Base-by-base conservation (phyloP, 495 filamentous ascomycete genomes). In the Lophiostoma macrostomum region DNA sequence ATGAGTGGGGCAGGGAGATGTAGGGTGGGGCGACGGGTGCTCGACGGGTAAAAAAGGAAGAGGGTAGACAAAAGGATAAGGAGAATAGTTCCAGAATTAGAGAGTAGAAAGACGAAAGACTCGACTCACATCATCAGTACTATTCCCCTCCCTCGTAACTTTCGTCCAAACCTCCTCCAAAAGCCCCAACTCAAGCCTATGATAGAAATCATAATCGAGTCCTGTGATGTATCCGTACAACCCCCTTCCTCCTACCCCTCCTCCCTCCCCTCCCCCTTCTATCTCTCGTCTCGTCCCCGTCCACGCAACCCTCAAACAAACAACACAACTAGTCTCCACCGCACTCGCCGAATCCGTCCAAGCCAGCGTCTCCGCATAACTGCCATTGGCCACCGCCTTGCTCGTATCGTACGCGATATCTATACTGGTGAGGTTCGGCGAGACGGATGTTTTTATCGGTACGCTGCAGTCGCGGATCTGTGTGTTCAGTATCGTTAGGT, bases 341-440 rank as follows among this genome's bases (percentile, higher is more conserved):
- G 42, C 42, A 19, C 18, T 25, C 27, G 14, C 27, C 23, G 42
- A 45, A 28, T 45, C 42, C 12, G 42, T 45, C 42, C 22, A 45
- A 18, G 42, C 42, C 3, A 45, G 42, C 6, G 18, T 28, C 14
- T 45, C 28, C 3, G 42, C 27, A 2, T 25, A 5, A 20, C 14
- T 4, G 4, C 42, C 42, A 11, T 31, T 16, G n/a, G n/a, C n/a
- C n/a, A n/a, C n/a, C 8, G 42, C 16, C 14, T 32, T 45, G 11
- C 23, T 13, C 4, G 42, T 45, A 29, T 45, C 42, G 25, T 45
- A 45, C 1, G 23, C 8, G 28, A 45, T 45, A 19, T 45, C 14
- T 7, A 45, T 25, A 5, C 19, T 6, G 1, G 42, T 45, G 27
- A 31, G 31, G 27, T 45, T 45, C n/a, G 3, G 3, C 2, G 42